Conservation (phyloP, 768 basidiomycete species). For the Mycena pura region DNA sequence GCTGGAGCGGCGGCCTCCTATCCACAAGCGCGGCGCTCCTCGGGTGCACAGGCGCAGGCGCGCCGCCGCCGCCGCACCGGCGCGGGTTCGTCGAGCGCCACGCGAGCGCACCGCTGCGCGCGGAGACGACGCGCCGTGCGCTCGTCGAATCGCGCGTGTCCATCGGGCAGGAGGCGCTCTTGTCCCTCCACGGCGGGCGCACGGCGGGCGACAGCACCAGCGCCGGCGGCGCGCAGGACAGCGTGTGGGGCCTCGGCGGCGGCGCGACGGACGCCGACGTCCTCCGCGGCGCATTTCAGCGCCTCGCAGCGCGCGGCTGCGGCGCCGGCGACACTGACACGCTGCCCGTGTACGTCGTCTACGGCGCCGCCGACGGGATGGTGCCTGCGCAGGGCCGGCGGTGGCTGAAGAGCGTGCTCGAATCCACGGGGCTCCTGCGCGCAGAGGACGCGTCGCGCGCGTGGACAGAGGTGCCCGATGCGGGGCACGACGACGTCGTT, state of each 20-base stretch:
- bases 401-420: constrained; percentile 16
- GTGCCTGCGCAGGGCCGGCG: constrained; percentile 15
- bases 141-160: constrained; percentile 8
- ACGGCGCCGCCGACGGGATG: constrained; percentile 21
- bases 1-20: constrained; percentile 19
- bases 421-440: background rate
- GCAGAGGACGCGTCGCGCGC: background rate
- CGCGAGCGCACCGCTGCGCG: background rate
- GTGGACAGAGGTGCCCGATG: constrained; percentile 18
- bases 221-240: background rate
- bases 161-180: constrained; percentile 26
- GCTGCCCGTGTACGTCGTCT: constrained; percentile 15
- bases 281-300: constrained; percentile 5
- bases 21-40: constrained; percentile 1
- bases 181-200: background rate
- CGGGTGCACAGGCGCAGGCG: background rate
- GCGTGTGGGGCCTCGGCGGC: constrained; percentile 23
- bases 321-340: no score
- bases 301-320: constrained; percentile 2
- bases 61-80: constrained; percentile 5
- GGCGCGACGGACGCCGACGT: constrained; percentile 8
- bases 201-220: background rate
- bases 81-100: constrained; percentile 15
- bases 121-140: constrained; percentile 3
- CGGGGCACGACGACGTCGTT: constrained; percentile 22